phyloP scores from a whole-genome alignment of 768 basidiomycete genomes.

The Rhodotorula paludigena region DNA sequence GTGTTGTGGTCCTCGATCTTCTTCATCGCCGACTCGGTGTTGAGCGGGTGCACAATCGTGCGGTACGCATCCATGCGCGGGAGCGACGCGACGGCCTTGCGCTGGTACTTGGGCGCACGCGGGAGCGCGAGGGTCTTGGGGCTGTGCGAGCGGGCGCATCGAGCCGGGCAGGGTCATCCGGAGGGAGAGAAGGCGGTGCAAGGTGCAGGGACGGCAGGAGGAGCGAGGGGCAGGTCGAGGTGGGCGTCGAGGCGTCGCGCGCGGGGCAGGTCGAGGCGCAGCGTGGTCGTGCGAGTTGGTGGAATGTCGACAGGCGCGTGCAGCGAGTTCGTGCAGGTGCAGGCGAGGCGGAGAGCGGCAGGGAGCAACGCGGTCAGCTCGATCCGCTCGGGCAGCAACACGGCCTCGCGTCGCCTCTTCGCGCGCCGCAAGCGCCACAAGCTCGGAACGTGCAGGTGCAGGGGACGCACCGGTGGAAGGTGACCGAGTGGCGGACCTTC shows the following conservation, averaged over 20 bases:
- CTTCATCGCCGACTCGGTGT: slow-evolving; percentile 88
- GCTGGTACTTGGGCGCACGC: slow-evolving; percentile 86
- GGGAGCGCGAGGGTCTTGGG: slow-evolving; percentile 84
- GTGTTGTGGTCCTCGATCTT: slow-evolving; percentile 99
- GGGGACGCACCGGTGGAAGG: slow-evolving; percentile 57
- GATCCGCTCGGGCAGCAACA: background rate
- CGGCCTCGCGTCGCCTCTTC: background rate
- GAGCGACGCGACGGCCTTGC: slow-evolving; percentile 84
- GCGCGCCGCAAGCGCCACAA: fast-evolving
- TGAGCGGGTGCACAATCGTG: slow-evolving; percentile 65
- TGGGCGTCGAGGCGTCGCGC: background rate
- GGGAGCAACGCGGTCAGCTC: background rate
- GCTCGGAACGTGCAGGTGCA: no score
- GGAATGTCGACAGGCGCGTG: background rate
- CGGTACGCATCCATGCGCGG: slow-evolving; percentile 96
- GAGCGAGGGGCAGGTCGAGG: background rate
- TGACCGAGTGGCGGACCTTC: slow-evolving; percentile 66
- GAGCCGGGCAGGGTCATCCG: background rate
- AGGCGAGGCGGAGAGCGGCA: background rate
- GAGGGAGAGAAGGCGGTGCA: background rate
- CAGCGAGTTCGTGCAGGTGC: background rate
- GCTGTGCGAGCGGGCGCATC: slow-evolving; percentile 54
- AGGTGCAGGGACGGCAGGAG: background rate
- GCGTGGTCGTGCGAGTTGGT: background rate
- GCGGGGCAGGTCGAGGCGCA: background rate